These are phyloP conservation scores for Athelia sp. DNA, from an alignment of 1,284 basidiomycete species.

Conservation along the genomic window DNA sequence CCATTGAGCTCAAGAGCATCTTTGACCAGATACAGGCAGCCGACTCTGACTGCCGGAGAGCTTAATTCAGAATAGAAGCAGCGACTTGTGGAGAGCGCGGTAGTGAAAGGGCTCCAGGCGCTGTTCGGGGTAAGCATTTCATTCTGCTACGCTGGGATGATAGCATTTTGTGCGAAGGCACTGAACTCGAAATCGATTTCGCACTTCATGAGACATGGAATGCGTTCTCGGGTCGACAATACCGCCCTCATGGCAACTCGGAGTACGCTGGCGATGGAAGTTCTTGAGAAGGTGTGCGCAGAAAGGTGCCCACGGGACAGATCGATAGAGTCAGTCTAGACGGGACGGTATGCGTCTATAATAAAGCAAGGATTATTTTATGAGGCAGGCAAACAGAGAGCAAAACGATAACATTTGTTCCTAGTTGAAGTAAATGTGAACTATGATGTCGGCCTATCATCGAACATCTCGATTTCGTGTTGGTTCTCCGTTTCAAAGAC, in stretches of 20 bases:
- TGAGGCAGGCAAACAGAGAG: no score
- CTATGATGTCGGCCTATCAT: neutral
- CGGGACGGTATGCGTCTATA: no score
- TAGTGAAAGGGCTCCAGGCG: conserved; percentile 90
- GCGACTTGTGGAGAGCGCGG: conserved; percentile 92
- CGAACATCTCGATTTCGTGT: neutral
- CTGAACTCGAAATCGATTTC: conserved; percentile 93
- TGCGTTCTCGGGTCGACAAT: conserved; percentile 59
- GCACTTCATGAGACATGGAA: conserved; percentile 94
- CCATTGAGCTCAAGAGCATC: conserved; percentile 89
- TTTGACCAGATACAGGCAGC: conserved; percentile 95
- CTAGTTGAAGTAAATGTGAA: no score
- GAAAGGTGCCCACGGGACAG: conserved; percentile 61
- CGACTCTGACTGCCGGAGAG: conserved; percentile 83
- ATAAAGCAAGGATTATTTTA: no score
- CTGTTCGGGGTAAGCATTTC: conserved; percentile 72
- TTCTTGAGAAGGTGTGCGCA: conserved; percentile 77
- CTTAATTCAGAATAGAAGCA: conserved; percentile 83
- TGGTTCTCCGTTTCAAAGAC: neutral
- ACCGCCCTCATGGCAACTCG: conserved; percentile 61
- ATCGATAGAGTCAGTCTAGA: no score
- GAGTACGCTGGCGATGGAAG: conserved; percentile 78
- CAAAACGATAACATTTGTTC: no score
- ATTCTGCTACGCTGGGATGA: conserved; percentile 73
- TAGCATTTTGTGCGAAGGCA: conserved; percentile 59